Conservation (phyloP, 495 filamentous ascomycete genomes). For the Delitschia confertaspora region DNA sequence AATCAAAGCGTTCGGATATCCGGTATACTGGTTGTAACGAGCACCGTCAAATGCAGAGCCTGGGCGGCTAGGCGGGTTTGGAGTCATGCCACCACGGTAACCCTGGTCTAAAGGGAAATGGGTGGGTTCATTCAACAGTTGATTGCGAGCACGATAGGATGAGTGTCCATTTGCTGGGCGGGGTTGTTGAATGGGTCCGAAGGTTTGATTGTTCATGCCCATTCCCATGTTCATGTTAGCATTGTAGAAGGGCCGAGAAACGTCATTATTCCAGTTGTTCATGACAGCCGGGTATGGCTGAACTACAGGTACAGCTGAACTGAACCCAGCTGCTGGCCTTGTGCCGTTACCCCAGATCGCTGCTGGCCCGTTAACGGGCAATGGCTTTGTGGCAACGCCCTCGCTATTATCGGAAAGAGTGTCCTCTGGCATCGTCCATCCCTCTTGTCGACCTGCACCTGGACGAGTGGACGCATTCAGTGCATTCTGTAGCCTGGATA, state of each 20-base stretch:
- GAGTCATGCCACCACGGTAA: constrained; percentile 33
- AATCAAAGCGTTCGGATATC: constrained; percentile 4
- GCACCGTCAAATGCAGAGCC: constrained; percentile 29
- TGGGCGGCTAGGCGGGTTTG: constrained; percentile 36
- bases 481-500: constrained; percentile 44
- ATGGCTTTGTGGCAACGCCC: constrained; percentile 48
- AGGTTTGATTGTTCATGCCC: constrained; percentile 11
- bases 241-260: constrained; percentile 20
- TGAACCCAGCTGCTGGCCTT: constrained; percentile 27
- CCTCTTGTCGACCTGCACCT: constrained; percentile 46
- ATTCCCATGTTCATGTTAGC: constrained; percentile 8
- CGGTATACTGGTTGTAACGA: constrained; percentile 26
- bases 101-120: constrained; percentile 34
- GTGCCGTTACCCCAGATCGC: constrained; percentile 51
- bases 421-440: constrained; percentile 61
- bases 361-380: constrained; percentile 51
- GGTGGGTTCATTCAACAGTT: constrained; percentile 32
- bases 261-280: constrained; percentile 25
- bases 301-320: constrained; percentile 5
- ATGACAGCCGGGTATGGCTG: constrained; percentile 27
- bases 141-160: constrained; percentile 31
- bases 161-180: constrained; percentile 18
- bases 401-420: constrained; percentile 57
- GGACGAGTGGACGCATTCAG: constrained; percentile 47
- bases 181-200: constrained; percentile 10